These are phyloP conservation scores for Trichoderma cornu-damae DNA, from an alignment of 2,329 filamentous ascomycete species.

Conservation along the genomic window DNA sequence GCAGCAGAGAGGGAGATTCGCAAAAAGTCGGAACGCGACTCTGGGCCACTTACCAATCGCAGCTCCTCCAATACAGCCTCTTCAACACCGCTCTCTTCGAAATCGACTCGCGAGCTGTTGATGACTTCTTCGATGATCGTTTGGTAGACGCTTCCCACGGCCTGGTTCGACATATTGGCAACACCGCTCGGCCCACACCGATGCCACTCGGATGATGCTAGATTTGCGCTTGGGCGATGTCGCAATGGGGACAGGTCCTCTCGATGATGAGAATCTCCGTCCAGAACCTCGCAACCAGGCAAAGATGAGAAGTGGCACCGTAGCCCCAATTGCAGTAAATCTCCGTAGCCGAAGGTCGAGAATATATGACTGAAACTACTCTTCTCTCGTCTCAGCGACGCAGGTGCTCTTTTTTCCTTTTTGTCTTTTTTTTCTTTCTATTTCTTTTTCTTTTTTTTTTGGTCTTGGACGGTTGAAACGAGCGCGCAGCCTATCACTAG, in stretches of 20 bases:
- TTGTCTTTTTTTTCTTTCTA: neutral
- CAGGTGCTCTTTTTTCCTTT: neutral
- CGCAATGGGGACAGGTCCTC: neutral
- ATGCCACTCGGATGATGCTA: slow-evolving; percentile 14
- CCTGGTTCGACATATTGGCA: slow-evolving; percentile 52
- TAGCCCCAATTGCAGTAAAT: neutral
- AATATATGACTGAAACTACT: neutral
- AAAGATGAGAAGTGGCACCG: neutral
- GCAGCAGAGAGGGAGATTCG: neutral
- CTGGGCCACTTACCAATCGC: slow-evolving; percentile 62
- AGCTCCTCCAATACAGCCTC: slow-evolving; percentile 81
- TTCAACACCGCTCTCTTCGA: slow-evolving; percentile 93
- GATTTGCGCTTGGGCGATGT: slow-evolving; percentile 5
- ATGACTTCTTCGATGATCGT: slow-evolving; percentile 79
- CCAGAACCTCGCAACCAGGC: neutral
- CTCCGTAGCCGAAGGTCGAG: neutral
- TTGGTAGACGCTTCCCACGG: slow-evolving; percentile 73
- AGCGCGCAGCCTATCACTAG: slow-evolving; percentile 7
- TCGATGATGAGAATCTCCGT: neutral
- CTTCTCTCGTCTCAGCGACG: neutral
- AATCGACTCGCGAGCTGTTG: slow-evolving; percentile 85
- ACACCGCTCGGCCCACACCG: slow-evolving; percentile 14
- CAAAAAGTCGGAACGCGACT: neutral
- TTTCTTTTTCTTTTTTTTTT: no score
- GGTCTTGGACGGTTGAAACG: neutral